Percentiles rank a stretch among this genome's conserved stretches.
phyloP scores from a whole-genome alignment of 1,284 basidiomycete genomes.

The Heliocybe sulcata region DNA sequence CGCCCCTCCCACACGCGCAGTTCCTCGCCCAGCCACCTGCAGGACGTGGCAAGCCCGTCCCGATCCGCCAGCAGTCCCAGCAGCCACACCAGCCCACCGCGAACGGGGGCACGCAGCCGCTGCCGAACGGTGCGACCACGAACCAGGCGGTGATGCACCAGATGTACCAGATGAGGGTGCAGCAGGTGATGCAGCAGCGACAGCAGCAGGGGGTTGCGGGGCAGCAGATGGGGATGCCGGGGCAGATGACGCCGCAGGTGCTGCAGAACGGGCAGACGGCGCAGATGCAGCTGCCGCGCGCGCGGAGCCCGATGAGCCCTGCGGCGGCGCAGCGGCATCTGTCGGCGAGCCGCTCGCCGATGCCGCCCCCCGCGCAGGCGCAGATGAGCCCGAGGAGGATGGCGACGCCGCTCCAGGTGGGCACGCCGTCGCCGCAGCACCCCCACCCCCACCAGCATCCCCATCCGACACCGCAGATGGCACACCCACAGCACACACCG shows the following conservation, averaged over 20 bases:
- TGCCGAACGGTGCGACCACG: background rate
- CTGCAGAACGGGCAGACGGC: no score
- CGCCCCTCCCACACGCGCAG: conserved; percentile 19
- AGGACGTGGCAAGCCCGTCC: conserved; percentile 7
- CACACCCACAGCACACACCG: background rate
- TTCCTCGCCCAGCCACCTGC: conserved; percentile 21
- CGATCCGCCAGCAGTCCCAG: background rate
- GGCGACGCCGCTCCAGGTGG: no score
- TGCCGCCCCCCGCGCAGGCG: conserved; percentile 1
- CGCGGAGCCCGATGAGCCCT: no score
- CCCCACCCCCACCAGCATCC: no score
- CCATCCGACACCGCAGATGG: no score
- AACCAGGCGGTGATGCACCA: background rate
- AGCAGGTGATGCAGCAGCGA: no score
- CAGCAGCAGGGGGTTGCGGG: no score
- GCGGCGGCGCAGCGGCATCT: background rate
- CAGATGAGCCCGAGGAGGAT: no score
- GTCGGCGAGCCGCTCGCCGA: background rate
- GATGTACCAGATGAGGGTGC: background rate
- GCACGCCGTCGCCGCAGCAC: no score
- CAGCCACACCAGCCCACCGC: no score
- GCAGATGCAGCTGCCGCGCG: conserved; percentile 1
- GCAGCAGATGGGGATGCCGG: conserved; percentile 19
- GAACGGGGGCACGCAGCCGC: no score
- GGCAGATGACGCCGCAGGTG: conserved; percentile 18